Conservation (phyloP, 805 yeast species). For the Kuraishia piskuri region DNA sequence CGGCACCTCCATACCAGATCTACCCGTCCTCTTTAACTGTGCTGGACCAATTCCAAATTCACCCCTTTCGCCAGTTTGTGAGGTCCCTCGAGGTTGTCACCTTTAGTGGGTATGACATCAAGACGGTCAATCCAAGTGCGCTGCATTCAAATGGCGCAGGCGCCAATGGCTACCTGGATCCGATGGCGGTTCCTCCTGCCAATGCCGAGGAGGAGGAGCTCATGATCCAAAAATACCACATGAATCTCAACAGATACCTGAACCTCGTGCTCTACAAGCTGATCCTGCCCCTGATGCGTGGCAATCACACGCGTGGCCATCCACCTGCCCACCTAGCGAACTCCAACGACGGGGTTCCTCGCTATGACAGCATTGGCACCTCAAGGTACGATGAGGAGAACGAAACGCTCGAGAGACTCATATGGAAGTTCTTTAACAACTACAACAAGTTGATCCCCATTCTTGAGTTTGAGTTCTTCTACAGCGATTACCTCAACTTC, state of each 20-base stretch:
- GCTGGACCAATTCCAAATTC: constrained; percentile 1
- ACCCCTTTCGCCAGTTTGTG: not conserved
- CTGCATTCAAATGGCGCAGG: not conserved
- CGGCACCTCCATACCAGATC: not conserved
- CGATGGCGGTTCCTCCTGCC: not conserved
- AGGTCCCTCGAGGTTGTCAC: not conserved
- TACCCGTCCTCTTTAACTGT: not conserved
- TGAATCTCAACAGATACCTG: constrained; percentile 25
- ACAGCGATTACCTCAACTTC: constrained; percentile 43
- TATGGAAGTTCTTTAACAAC: constrained; percentile 40
- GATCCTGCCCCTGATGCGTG: constrained; percentile 20
- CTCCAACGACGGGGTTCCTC: not conserved
- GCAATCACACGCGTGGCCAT: constrained; percentile 3
- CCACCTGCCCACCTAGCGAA: not conserved
- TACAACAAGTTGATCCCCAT: constrained; percentile 47
- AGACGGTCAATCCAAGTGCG: not conserved
- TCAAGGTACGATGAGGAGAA: constrained; percentile 22
- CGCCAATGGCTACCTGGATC: not conserved
- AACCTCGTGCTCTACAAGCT: constrained; percentile 23
- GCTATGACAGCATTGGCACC: not conserved
- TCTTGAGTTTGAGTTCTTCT: constrained; percentile 43
- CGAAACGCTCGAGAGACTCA: constrained; percentile 32
- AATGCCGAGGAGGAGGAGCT: constrained; percentile 10
- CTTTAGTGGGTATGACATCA: constrained; percentile 1
- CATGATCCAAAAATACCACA: constrained; percentile 22